A percentile compares a stretch with the other conserved stretches of the same genome.
These are phyloP conservation scores for Beauveria pseudobassiana DNA, from an alignment of 2,329 filamentous ascomycete genomes.

Conservation along the genomic window DNA sequence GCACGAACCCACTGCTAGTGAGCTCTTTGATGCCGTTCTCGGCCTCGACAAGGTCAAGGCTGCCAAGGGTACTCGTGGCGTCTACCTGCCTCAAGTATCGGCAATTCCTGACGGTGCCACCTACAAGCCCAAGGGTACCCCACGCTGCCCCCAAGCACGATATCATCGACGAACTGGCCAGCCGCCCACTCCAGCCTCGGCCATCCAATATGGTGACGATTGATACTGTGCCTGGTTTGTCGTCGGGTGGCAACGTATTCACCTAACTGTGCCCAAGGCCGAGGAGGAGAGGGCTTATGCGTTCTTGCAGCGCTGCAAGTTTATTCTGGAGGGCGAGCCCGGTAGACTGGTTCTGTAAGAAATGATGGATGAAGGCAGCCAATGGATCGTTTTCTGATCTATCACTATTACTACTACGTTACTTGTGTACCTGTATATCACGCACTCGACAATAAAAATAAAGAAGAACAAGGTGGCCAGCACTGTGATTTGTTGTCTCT, in stretches of 20 bases:
- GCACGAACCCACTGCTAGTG: slow-evolving; percentile 58
- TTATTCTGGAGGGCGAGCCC: slow-evolving; percentile 72
- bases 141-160: slow-evolving; percentile 40
- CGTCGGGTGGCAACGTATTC: slow-evolving; percentile 65
- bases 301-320: slow-evolving; percentile 83
- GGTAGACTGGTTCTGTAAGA: slow-evolving; percentile 59
- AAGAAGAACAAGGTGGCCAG: neutral
- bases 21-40: slow-evolving; percentile 84
- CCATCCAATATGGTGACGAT: slow-evolving; percentile 23
- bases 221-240: slow-evolving; percentile 37
- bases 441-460: neutral
- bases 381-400: slow-evolving; percentile 17
- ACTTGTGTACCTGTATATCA: slow-evolving; percentile 6
- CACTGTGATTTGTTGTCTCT: neutral
- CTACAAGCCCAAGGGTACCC: slow-evolving; percentile 38
- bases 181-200: slow-evolving; percentile 22
- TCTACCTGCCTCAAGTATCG: slow-evolving; percentile 65
- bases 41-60: slow-evolving; percentile 49
- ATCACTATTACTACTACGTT: slow-evolving; percentile 16
- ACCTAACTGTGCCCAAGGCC: slow-evolving; percentile 69
- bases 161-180: slow-evolving; percentile 74
- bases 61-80: slow-evolving; percentile 49
- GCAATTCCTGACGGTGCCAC: slow-evolving; percentile 43
- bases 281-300: slow-evolving; percentile 76
- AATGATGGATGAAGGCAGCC: neutral